Conservation (phyloP, 768 basidiomycete species). For the Termitomyces sp. region DNA sequence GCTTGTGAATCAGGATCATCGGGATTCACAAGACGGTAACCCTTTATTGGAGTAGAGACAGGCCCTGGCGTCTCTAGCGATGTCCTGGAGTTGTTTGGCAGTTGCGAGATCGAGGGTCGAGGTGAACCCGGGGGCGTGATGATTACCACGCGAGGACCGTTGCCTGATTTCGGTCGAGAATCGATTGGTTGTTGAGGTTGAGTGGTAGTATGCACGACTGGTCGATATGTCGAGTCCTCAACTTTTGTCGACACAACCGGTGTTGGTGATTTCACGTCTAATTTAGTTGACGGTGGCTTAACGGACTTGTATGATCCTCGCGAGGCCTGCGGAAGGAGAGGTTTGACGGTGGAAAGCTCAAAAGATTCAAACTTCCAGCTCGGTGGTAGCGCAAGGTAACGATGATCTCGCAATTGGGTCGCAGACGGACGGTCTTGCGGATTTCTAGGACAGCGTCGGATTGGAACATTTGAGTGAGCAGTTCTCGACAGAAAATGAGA, state of each 20-base stretch:
- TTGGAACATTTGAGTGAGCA: neutral
- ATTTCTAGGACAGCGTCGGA: constrained; percentile 35
- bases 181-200: neutral
- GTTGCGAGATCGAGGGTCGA: neutral
- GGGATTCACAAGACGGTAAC: constrained; percentile 25
- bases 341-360: constrained; percentile 4
- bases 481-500: neutral
- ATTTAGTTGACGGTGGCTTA: neutral
- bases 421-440: constrained; percentile 68
- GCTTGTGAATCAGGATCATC: constrained; percentile 24
- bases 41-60: constrained; percentile 16
- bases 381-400: constrained; percentile 50
- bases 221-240: neutral
- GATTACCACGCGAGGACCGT: constrained; percentile 27
- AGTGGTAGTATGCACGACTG: neutral
- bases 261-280: neutral
- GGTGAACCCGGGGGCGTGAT: constrained; percentile 26
- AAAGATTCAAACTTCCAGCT: constrained; percentile 38
- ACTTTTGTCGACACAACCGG: neutral
- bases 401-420: constrained; percentile 54
- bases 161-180: constrained; percentile 1
- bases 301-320: constrained; percentile 5
- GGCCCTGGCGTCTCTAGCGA: constrained; percentile 10
- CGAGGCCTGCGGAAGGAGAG: constrained; percentile 6
- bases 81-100: constrained; percentile 8